Evolutionary conservation across 176 grass and related monocot species (phyloP).

Genomic region (Chloris gayana): DNA sequence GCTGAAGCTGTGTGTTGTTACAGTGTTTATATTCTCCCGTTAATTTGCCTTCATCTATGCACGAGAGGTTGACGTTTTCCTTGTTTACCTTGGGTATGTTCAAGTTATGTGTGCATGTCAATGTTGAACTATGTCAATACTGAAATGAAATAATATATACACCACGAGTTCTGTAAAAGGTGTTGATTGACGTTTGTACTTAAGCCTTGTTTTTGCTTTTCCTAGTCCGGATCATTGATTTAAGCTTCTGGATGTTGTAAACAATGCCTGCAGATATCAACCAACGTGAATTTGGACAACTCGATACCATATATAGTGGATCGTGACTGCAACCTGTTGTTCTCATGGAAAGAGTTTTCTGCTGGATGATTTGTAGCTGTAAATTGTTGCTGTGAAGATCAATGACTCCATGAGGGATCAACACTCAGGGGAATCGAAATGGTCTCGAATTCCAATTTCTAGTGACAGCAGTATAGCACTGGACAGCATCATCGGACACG

Average conservation of each 20-base stretch:
- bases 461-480: not conserved
- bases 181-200: no score
- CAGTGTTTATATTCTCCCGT: not conserved
- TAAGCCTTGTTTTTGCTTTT: no score
- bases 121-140: slow-evolving; percentile 15
- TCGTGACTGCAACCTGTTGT: no score
- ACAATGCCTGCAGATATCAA: no score
- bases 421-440: no score
- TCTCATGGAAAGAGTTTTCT: not conserved
- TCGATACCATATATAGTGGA: no score
- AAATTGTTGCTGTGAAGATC: no score
- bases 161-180: not conserved
- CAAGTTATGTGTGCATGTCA: not conserved
- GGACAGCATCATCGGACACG: not conserved
- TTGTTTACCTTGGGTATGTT: slow-evolving; percentile 7
- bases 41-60: slow-evolving; percentile 13
- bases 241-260: no score
- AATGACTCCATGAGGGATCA: no score
- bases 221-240: no score
- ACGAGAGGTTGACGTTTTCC: slow-evolving; percentile 28
- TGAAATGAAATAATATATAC: slow-evolving; percentile 37
- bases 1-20: slow-evolving; percentile 38
- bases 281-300: no score
- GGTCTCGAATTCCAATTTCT: not conserved
- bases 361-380: no score